These are phyloP conservation scores for Termitomyces sp. DNA, from an alignment of 768 basidiomycete genomes.

Conservation along the genomic window DNA sequence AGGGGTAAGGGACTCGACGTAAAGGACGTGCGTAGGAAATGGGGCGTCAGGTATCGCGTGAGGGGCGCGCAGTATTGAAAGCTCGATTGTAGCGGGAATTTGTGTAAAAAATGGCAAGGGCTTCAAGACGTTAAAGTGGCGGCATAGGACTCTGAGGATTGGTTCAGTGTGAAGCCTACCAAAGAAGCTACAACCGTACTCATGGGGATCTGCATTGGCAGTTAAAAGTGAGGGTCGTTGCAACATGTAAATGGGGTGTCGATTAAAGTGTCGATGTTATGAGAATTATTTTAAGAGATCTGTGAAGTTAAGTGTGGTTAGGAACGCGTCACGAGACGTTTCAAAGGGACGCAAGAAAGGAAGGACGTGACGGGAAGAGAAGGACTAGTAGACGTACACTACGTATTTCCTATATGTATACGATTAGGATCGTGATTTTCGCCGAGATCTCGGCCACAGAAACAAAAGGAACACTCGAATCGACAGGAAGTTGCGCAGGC, in stretches of 20 bases:
- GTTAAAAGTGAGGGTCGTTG: conserved; percentile 30
- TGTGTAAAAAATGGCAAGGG: conserved; percentile 10
- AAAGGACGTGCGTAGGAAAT: conserved; percentile 57
- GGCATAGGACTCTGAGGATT: conserved; percentile 37
- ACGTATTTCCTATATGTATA: conserved; percentile 10
- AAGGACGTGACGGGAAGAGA: background rate
- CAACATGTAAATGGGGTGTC: conserved; percentile 18
- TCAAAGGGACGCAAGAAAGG: background rate
- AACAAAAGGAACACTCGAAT: conserved; percentile 2
- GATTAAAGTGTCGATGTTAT: background rate
- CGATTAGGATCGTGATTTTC: background rate
- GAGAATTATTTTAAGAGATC: background rate
- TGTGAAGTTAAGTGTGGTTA: background rate
- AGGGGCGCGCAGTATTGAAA: conserved; percentile 35
- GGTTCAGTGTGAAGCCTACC: background rate
- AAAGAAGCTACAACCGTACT: conserved; percentile 22
- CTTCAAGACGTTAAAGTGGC: conserved; percentile 38
- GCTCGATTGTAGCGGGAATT: conserved; percentile 42
- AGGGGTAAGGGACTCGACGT: conserved; percentile 30
- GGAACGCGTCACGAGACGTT: conserved; percentile 3
- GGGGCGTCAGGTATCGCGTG: conserved; percentile 27
- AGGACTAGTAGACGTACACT: background rate
- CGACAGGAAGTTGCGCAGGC: background rate
- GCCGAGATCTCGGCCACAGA: conserved; percentile 5
- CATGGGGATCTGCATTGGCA: conserved; percentile 26